Evolutionary conservation across 768 basidiomycete genomes (phyloP), one percentile per base, ranked within the genome.

Genomic region (Termitomyces sp.): DNA sequence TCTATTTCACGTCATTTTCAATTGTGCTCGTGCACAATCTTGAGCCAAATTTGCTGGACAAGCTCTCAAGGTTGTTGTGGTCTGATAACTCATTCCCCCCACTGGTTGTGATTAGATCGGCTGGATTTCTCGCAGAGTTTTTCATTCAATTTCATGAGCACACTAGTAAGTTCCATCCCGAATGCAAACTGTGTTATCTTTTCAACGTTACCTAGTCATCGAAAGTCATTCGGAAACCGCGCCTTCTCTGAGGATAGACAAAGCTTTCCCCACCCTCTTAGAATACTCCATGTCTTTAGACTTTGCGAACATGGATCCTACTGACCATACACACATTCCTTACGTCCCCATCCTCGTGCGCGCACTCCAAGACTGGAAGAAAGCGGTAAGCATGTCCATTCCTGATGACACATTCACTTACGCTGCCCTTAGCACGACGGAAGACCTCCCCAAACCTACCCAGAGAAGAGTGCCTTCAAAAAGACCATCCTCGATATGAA

Each of bases 141-240:
- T 86, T 84, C 59, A 84, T 94, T 47, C 97, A 98, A 67, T 90
- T 89, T 61, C 85, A 89, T 59, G 93, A 96, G 65, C 91, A 96
- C 66, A 80, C 85, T 58, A 80, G 91, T 95, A 61, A 66, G 88
- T 72, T 5, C 16, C 45, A 17, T 56, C 40, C 0, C 39, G 5
- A 35, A 27, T 3, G n/a, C 27, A 12, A 27, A 16, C 1, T 23
- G 25, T 28, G 10, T n/a, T 49, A 41, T 41, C 2, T 49, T 43
- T 47, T 39, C 28, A 52, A 45, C 19, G 16, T 37, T 47, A 47
- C n/a, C 32, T 45, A 96, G 94, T 97, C 64, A 86, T 96, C 66
- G 91, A 95, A 65, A 89, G 85, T 23, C 94, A 95, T 68, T 84
- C 92, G 0, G 91, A 94, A 63, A 83, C 74, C 19, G 72, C 79